phyloP scores from a whole-genome alignment of 208 protist genomes.

The Leishmania braziliensis region DNA sequence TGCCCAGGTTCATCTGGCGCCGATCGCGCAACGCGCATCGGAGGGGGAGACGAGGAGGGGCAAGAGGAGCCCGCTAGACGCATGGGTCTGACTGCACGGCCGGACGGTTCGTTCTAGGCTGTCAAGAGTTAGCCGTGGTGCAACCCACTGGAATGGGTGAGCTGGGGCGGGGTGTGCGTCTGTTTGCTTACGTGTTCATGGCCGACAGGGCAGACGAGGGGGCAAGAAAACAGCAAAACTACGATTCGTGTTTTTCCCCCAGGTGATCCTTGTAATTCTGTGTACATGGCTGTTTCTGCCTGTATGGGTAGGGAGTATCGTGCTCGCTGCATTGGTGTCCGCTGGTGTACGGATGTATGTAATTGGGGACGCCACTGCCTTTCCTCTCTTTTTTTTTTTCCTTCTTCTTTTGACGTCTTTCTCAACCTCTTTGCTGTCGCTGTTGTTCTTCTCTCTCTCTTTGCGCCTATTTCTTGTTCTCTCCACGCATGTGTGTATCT shows the following conservation, averaged over 20 bases:
- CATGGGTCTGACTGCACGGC: neutral
- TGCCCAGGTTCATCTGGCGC: neutral
- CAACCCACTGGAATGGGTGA: neutral
- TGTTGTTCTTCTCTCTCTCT: neutral
- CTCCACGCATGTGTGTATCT: no score
- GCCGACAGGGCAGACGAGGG: neutral
- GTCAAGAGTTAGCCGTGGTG: neutral
- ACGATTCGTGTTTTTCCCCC: neutral
- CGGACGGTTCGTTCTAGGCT: neutral
- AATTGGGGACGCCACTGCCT: neutral
- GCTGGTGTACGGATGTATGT: neutral
- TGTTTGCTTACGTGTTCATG: neutral
- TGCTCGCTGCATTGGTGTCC: neutral
- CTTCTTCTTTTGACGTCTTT: no score
- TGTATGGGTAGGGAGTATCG: neutral
- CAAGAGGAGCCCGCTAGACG: neutral
- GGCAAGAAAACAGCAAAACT: neutral
- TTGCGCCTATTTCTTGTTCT: no score
- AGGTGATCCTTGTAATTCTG: neutral
- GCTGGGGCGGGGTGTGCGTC: neutral
- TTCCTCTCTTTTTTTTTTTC: neutral
- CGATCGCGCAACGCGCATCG: neutral
- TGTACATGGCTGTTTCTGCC: neutral
- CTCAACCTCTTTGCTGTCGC: neutral
- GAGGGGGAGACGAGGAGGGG: neutral